phyloP scores from a whole-genome alignment of 108 stramenopile genomes.

The Nitzschia palea region DNA sequence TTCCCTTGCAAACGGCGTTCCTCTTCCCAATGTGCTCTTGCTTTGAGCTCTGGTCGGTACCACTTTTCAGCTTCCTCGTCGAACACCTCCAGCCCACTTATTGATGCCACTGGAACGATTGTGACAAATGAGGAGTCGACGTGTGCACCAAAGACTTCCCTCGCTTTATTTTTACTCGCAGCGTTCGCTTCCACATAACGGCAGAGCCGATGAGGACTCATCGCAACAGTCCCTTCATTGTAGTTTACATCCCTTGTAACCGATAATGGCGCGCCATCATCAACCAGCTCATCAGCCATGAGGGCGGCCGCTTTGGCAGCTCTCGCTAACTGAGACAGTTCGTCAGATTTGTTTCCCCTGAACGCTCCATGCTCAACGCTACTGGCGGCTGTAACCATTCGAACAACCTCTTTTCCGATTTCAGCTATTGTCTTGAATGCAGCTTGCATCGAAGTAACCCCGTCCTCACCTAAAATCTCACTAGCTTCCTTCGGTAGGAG shows the following conservation, averaged over 20 bases:
- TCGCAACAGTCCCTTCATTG: constrained; percentile 57
- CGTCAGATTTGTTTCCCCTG: constrained; percentile 26
- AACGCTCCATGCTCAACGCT: constrained; percentile 55
- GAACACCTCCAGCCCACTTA: constrained; percentile 79
- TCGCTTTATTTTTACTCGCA: constrained; percentile 6
- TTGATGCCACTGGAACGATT: constrained; percentile 68
- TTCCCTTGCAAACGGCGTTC: constrained; percentile 15
- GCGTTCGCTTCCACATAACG: constrained; percentile 45
- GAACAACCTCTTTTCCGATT: constrained; percentile 71
- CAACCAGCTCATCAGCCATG: constrained; percentile 67
- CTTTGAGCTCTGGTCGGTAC: constrained; percentile 79
- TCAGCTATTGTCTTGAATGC: constrained; percentile 59
- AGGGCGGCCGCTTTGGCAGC: constrained; percentile 59
- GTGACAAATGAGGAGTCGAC: constrained; percentile 80
- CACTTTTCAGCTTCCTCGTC: constrained; percentile 75
- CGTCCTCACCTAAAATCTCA: constrained; percentile 53
- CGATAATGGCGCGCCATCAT: constrained; percentile 61
- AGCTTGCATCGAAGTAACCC: constrained; percentile 37
- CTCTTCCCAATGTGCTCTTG: constrained; percentile 51
- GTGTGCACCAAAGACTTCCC: constrained; percentile 80
- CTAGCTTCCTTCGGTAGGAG: constrained; percentile 54
- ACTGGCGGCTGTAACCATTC: constrained; percentile 67
- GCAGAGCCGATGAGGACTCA: constrained; percentile 81
- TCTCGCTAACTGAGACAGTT: constrained; percentile 24
- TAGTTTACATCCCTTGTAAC: constrained; percentile 20